phyloP scores from a whole-genome alignment of 73 alveolate genomes.

The Tetrahymena elliotti region DNA sequence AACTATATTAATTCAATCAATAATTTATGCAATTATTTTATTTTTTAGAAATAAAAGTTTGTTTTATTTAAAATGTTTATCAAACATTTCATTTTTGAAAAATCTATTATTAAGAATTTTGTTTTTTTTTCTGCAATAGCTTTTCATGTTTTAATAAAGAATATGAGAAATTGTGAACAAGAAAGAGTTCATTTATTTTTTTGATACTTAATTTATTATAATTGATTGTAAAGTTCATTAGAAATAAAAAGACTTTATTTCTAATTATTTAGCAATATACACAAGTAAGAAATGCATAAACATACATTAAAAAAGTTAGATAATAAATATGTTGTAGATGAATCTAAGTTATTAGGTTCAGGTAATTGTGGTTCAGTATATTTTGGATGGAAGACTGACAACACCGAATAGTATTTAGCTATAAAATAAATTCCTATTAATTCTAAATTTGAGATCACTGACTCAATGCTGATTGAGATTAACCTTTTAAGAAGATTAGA shows the following conservation, averaged over 20 bases:
- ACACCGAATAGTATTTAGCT: constrained; percentile 11
- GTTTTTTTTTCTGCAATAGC: too few relatives aligned
- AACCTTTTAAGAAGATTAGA: constrained; percentile 51
- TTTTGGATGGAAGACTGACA: constrained; percentile 29
- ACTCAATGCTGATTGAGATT: constrained; percentile 62
- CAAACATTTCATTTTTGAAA: too few relatives aligned
- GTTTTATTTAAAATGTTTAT: too few relatives aligned
- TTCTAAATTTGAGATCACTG: constrained; percentile 71
- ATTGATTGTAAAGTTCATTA: not conserved
- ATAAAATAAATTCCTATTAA: constrained; percentile 36
- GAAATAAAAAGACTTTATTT: not conserved
- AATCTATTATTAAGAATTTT: too few relatives aligned
- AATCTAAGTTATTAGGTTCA: constrained; percentile 7
- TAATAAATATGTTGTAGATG: constrained; percentile 33
- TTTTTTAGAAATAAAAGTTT: too few relatives aligned
- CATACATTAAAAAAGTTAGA: not conserved
- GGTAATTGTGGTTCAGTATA: constrained; percentile 34
- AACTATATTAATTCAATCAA: too few relatives aligned
- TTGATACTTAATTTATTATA: too few relatives aligned
- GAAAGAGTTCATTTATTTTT: too few relatives aligned
- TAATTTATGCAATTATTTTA: too few relatives aligned
- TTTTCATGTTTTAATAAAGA: too few relatives aligned
- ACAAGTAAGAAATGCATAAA: not conserved
- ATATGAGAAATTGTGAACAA: too few relatives aligned
- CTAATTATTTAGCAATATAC: too few relatives aligned